phyloP scores from a whole-genome alignment of 805 yeast genomes.

The Lachancea kluyveri region DNA sequence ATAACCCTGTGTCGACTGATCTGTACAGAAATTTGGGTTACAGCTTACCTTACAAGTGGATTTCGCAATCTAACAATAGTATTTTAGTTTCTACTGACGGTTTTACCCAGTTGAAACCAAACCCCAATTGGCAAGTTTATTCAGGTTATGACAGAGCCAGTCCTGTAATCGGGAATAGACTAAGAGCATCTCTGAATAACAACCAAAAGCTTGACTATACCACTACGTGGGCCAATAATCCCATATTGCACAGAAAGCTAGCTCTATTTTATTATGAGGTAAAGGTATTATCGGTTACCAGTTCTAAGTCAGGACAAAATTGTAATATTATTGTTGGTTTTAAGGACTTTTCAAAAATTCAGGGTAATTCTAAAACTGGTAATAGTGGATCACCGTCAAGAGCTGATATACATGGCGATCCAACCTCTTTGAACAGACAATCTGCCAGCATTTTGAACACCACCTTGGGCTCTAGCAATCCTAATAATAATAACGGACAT shows the following conservation, averaged over 20 bases:
- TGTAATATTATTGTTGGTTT: conserved; percentile 27
- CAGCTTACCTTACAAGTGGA: conserved; percentile 27
- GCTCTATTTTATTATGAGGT: conserved; percentile 29
- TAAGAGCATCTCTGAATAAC: conserved; percentile 15
- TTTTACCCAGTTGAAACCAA: conserved; percentile 18
- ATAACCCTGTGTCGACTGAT: conserved; percentile 17
- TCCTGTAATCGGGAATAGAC: conserved; percentile 16
- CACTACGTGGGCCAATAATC: conserved; percentile 25
- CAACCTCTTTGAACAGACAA: conserved; percentile 6
- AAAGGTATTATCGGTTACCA: conserved; percentile 20
- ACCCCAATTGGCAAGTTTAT: conserved; percentile 23
- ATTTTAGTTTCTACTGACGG: conserved; percentile 26
- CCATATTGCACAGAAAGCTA: conserved; percentile 16
- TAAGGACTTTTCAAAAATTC: conserved; percentile 11
- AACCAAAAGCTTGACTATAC: conserved; percentile 22
- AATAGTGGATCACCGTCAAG: conserved; percentile 2
- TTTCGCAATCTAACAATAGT: conserved; percentile 20
- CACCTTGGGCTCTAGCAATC: conserved; percentile 4
- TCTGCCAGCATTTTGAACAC: conserved; percentile 8
- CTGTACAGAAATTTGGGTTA: conserved; percentile 24
- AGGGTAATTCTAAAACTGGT: conserved; percentile 1
- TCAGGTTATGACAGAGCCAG: conserved; percentile 18
- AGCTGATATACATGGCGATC: conserved; percentile 4
- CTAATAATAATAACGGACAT: conserved; percentile 1
- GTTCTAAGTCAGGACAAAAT: conserved; percentile 22